phyloP scores from a whole-genome alignment of 2,329 filamentous ascomycete species.

The Xylariaceae sp. region DNA sequence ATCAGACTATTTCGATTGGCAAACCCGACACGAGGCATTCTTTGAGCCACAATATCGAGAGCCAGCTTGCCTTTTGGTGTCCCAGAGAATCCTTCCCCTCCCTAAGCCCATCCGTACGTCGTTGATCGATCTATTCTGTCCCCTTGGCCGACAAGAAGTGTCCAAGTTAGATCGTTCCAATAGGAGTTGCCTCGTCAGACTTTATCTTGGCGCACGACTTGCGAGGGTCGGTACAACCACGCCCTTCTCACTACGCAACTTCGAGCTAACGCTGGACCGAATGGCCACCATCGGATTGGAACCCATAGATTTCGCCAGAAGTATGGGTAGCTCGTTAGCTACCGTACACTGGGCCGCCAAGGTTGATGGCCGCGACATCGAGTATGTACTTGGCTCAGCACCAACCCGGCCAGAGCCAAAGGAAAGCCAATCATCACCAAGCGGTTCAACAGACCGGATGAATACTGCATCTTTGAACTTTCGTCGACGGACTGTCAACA shows the following conservation, averaged over 20 bases:
- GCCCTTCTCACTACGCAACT: not conserved
- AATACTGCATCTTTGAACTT: not conserved
- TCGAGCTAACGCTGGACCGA: constrained; percentile 3
- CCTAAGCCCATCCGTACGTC: not conserved
- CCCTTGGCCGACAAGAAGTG: not conserved
- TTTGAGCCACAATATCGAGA: not conserved
- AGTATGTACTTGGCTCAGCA: not conserved
- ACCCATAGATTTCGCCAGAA: not conserved
- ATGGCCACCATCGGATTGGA: not conserved
- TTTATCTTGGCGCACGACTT: not conserved
- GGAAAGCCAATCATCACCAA: not conserved
- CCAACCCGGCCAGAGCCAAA: not conserved
- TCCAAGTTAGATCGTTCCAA: not conserved
- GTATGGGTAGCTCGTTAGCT: not conserved
- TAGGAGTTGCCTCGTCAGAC: not conserved
- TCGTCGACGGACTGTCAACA: not conserved
- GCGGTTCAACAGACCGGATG: not conserved
- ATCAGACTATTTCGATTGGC: not conserved
- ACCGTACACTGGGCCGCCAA: not conserved
- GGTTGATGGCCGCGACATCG: not conserved
- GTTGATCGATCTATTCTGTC: not conserved
- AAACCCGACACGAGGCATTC: not conserved
- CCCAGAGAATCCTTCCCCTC: constrained; percentile 1
- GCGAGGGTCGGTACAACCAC: not conserved
- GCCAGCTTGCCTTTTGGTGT: constrained; percentile 1